Evolutionary conservation across 257 asterid species (phyloP).

Genomic region (Nicotiana noctiflora): DNA sequence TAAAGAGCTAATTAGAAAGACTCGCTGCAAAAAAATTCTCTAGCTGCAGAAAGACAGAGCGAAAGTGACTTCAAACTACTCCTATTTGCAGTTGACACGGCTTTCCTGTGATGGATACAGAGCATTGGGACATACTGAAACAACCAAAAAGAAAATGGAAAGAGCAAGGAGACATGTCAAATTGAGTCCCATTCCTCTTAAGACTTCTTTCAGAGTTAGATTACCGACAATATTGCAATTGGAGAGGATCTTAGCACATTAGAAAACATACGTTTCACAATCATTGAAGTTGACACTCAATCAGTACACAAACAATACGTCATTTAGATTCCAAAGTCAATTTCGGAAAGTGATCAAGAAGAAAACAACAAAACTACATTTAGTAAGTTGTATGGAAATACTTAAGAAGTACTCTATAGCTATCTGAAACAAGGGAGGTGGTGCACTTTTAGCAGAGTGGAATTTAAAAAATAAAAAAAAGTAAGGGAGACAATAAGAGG

Average conservation of each 20-base stretch:
- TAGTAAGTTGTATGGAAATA: neutral
- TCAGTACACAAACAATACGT: neutral
- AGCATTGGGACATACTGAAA: neutral
- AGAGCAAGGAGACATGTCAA: neutral
- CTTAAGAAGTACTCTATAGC: neutral
- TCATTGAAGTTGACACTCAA: constrained; percentile 1
- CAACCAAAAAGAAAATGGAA: neutral
- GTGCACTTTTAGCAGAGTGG: neutral
- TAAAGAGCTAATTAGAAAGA: neutral
- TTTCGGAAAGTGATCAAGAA: neutral
- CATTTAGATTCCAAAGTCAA: neutral
- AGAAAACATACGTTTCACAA: neutral
- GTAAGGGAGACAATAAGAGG: neutral
- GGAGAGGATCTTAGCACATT: neutral
- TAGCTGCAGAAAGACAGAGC: neutral
- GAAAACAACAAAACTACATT: neutral
- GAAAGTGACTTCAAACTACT: neutral
- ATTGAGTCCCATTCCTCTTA: neutral
- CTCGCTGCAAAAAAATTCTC: neutral
- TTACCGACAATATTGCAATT: neutral
- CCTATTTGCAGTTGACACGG: neutral
- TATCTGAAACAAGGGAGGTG: neutral
- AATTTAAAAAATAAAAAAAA: neutral
- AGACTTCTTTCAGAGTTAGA: neutral
- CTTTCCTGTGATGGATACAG: neutral